phyloP scores from a whole-genome alignment of 2,329 filamentous ascomycete genomes.

The Raffaelea deltoideospora region DNA sequence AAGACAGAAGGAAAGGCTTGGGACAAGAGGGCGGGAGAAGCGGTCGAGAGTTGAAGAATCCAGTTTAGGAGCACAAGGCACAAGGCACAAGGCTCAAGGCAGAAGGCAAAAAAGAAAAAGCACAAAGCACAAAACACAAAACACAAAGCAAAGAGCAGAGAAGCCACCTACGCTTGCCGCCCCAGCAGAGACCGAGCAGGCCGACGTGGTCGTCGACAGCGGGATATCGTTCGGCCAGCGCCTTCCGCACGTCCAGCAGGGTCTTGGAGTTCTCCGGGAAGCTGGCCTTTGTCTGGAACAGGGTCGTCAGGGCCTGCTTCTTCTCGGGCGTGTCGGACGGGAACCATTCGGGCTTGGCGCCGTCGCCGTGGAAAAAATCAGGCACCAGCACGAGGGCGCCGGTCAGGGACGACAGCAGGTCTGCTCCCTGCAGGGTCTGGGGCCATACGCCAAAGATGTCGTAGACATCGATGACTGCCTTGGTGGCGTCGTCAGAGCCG shows the following conservation, averaged over 20 bases:
- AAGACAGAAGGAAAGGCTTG: not conserved
- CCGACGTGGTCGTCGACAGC: slow-evolving; percentile 24
- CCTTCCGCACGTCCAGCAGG: slow-evolving; percentile 17
- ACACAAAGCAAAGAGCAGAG: not conserved
- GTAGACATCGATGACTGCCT: slow-evolving; percentile 28
- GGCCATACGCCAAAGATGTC: slow-evolving; percentile 30
- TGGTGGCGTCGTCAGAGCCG: slow-evolving; percentile 17
- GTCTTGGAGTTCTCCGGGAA: slow-evolving; percentile 14
- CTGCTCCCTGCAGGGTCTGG: slow-evolving; percentile 33
- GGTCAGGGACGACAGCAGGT: slow-evolving; percentile 23
- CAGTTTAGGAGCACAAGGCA: not conserved
- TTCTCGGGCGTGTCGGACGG: slow-evolving; percentile 30
- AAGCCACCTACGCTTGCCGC: slow-evolving; percentile 22
- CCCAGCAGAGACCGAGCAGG: slow-evolving; percentile 34
- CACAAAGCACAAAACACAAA: not conserved
- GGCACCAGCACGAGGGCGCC: slow-evolving; percentile 25
- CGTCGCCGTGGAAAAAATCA: slow-evolving; percentile 23
- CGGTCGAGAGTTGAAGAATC: too few relatives aligned
- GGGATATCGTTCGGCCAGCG: slow-evolving; percentile 18
- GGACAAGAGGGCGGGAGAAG: too few relatives aligned
- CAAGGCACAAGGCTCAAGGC: not conserved
- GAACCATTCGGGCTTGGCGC: slow-evolving; percentile 17
- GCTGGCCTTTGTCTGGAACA: slow-evolving; percentile 13
- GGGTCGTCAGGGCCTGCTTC: slow-evolving; percentile 7
- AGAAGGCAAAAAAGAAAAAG: not conserved